Conservation (phyloP, 2,329 filamentous ascomycete genomes). For the Magnaporthiopsis incrustans region DNA sequence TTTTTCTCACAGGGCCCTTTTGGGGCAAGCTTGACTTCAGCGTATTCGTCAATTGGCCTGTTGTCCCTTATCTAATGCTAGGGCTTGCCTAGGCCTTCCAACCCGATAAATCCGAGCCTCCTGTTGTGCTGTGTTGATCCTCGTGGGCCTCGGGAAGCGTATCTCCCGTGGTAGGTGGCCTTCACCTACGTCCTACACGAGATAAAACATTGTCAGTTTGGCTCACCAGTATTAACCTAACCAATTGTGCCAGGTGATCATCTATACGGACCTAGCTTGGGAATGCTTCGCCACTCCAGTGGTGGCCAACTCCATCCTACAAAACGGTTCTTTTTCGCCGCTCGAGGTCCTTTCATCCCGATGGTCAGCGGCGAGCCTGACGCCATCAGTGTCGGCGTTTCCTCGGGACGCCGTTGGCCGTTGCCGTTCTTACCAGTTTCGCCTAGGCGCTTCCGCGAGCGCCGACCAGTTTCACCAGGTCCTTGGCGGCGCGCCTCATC, state of each 20-base stretch:
- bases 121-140: slow-evolving; percentile 56
- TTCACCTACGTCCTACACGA: neutral
- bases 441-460: slow-evolving; percentile 46
- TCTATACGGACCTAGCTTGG: slow-evolving; percentile 65
- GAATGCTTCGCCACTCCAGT: slow-evolving; percentile 81
- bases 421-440: slow-evolving; percentile 69
- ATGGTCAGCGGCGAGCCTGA: slow-evolving; percentile 50
- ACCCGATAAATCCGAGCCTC: slow-evolving; percentile 47
- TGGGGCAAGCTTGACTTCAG: slow-evolving; percentile 74
- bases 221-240: neutral
- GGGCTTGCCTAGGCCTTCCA: slow-evolving; percentile 61
- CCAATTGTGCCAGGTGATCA: slow-evolving; percentile 33
- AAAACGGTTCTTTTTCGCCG: slow-evolving; percentile 67
- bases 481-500: slow-evolving; percentile 67
- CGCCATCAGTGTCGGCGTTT: slow-evolving; percentile 77
- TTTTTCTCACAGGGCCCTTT: no score
- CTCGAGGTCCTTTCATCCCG: slow-evolving; percentile 61
- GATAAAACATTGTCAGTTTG: slow-evolving; percentile 2
- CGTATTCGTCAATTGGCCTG: slow-evolving; percentile 71
- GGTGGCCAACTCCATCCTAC: slow-evolving; percentile 67
- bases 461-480: slow-evolving; percentile 55
- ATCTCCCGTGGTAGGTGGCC: slow-evolving; percentile 67
- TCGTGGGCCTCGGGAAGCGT: slow-evolving; percentile 78
- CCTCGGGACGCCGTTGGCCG: slow-evolving; percentile 73
- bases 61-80: slow-evolving; percentile 75